These are phyloP conservation scores for Cordyceps pruinosa DNA, from an alignment of 2,329 filamentous ascomycete species.

Conservation along the genomic window DNA sequence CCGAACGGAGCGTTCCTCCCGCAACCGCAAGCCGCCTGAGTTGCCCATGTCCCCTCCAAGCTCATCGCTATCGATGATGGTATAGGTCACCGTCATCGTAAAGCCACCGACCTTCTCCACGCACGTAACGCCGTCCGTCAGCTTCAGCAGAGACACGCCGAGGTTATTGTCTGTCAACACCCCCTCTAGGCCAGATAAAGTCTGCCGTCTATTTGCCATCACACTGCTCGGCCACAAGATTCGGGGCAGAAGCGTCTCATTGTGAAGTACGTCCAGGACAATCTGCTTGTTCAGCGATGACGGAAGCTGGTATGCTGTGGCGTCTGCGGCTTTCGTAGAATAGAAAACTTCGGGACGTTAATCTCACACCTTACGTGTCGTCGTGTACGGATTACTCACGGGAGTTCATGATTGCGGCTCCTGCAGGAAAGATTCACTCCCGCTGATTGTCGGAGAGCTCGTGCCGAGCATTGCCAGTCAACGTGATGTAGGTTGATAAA, in stretches of 20 bases:
- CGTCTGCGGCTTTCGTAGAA: neutral
- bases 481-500: neutral
- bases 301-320: neutral
- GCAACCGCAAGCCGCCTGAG: neutral
- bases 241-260: neutral
- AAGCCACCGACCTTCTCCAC: constrained; percentile 1
- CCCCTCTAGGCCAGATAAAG: neutral
- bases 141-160: neutral
- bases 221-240: neutral
- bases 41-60: too few relatives aligned
- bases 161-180: neutral
- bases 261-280: neutral
- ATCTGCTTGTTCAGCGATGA: neutral
- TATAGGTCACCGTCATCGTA: constrained; percentile 2
- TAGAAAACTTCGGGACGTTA: neutral
- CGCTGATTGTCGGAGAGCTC: too few relatives aligned
- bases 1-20: neutral
- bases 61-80: neutral
- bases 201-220: neutral
- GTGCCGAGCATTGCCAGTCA: neutral
- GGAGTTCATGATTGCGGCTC: neutral
- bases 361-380: neutral
- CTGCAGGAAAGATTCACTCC: neutral
- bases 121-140: neutral
- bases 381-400: neutral